phyloP scores from a whole-genome alignment of 306 rosid genomes.

The Phaseolus lunatus region DNA sequence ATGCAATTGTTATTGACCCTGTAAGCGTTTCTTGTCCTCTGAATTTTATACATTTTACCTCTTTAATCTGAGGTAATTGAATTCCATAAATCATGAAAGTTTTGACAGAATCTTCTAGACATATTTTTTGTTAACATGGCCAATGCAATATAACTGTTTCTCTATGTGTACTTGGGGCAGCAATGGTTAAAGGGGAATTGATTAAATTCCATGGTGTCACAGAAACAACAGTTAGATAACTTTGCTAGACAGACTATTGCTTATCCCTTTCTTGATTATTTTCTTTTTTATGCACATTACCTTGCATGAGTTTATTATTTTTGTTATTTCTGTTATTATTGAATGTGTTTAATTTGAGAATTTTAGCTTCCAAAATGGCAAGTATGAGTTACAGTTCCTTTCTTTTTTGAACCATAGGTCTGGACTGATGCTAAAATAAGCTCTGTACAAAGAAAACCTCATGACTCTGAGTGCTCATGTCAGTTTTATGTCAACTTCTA shows the following conservation, averaged over 20 bases:
- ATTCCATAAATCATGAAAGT: background rate
- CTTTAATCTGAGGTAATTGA: constrained; percentile 19
- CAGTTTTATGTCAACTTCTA: constrained; percentile 74
- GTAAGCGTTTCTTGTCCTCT: constrained; percentile 56
- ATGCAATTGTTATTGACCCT: constrained; percentile 43
- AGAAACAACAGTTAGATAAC: background rate
- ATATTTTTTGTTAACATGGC: constrained; percentile 7
- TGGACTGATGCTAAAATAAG: constrained; percentile 87
- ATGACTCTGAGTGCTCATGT: constrained; percentile 72
- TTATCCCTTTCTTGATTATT: background rate
- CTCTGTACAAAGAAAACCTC: constrained; percentile 83
- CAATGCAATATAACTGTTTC: constrained; percentile 8
- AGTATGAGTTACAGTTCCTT: constrained; percentile 6
- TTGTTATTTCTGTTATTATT: background rate
- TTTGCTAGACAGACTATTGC: background rate
- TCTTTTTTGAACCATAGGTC: constrained; percentile 50
- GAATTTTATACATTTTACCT: constrained; percentile 27
- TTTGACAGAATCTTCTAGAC: constrained; percentile 23
- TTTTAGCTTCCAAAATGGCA: constrained; percentile 17
- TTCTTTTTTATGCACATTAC: background rate
- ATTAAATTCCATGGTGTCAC: background rate
- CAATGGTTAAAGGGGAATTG: too few species aligned
- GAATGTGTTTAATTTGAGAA: background rate
- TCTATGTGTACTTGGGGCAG: background rate
- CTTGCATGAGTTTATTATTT: background rate